Evolutionary conservation across 2,329 filamentous ascomycete species (phyloP), one percentile per base, ranked within the genome.

Genomic region (Leptographium lundbergii): DNA sequence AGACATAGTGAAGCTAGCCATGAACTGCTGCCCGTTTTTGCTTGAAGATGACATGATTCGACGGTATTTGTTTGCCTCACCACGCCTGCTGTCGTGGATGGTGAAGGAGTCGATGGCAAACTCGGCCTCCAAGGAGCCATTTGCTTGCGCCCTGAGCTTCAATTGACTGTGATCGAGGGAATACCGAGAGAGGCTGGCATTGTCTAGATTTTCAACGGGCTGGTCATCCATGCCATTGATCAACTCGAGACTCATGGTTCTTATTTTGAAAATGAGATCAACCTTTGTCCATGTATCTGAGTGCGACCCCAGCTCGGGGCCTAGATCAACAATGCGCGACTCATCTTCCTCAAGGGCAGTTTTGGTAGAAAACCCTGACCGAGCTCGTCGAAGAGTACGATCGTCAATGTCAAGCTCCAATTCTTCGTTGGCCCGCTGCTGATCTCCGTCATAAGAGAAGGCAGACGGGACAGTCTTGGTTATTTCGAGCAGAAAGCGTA

Each of bases 1-100:
- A 0, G 91, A 91, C 72, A 99, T 95, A 0, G 91, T 95, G 4
- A 99, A 76, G 69, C 88, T 96, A 22, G 94, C 94, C 94, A 99
- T 99, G 68, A 99, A 91, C 66, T 99, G 95, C 70, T 97, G 91
- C 53, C 94, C 91, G 59, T 91, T 87, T 65, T 91, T 92, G 71
- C 96, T 97, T 67, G 91, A 91, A 59, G 95, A 86, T 1, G 91
- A 91, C 94, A 99, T 97, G 73, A 99, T 96, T 70, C 92, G 95
- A 56, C 91, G 85, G 78, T 95, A 99, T 69, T 95, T 96, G 75
- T 96, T 99, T 6, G 87, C 88, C 66, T 95, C 91, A 58, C 84
- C 82, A 5, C 84, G 85, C n/a, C 95, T 86, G 63, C 88, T 96
- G 70, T 99, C 94, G 59, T 89, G 83, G 64, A 97, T 96, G 0